These are phyloP conservation scores for Cutaneotrichosporon spelunceum DNA, from an alignment of 1,284 basidiomycete species.

Conservation along the genomic window DNA sequence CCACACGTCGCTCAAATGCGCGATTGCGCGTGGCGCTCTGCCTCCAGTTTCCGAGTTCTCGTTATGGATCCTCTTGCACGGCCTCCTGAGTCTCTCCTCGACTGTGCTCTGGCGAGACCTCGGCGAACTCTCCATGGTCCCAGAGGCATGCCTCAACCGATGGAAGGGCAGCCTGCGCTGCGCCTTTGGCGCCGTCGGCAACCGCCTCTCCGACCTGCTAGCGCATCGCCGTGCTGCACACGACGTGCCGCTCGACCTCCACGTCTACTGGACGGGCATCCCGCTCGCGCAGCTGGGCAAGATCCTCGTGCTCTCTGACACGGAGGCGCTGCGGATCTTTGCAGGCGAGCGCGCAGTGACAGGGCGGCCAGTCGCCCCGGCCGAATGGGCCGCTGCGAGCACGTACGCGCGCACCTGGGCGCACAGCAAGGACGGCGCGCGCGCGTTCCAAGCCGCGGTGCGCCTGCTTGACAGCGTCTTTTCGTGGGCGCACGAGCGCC, in stretches of 20 bases:
- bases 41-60: constrained; percentile 9
- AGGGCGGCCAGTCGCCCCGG: constrained; percentile 17
- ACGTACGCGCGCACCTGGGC: constrained; percentile 29
- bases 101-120: constrained; percentile 33
- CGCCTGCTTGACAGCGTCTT: constrained; percentile 5
- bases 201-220: neutral
- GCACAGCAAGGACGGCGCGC: constrained; percentile 24
- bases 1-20: constrained; percentile 23
- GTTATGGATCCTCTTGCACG: constrained; percentile 30
- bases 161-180: constrained; percentile 28
- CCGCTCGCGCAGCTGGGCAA: constrained; percentile 28
- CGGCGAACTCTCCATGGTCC: constrained; percentile 31
- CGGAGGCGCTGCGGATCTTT: constrained; percentile 25
- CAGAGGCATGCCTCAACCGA: constrained; percentile 16
- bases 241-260: constrained; percentile 5
- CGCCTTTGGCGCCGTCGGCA: constrained; percentile 23
- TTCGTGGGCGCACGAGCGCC: constrained; percentile 9
- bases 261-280: constrained; percentile 26
- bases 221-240: neutral
- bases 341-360: constrained; percentile 30
- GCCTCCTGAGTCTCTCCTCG: constrained; percentile 28
- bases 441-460: constrained; percentile 22
- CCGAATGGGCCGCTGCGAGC: constrained; percentile 29
- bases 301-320: constrained; percentile 21
- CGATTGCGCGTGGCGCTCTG: constrained; percentile 26